phyloP scores from a whole-genome alignment of 1,284 basidiomycete genomes.

The Cystobasidium pallidum region DNA sequence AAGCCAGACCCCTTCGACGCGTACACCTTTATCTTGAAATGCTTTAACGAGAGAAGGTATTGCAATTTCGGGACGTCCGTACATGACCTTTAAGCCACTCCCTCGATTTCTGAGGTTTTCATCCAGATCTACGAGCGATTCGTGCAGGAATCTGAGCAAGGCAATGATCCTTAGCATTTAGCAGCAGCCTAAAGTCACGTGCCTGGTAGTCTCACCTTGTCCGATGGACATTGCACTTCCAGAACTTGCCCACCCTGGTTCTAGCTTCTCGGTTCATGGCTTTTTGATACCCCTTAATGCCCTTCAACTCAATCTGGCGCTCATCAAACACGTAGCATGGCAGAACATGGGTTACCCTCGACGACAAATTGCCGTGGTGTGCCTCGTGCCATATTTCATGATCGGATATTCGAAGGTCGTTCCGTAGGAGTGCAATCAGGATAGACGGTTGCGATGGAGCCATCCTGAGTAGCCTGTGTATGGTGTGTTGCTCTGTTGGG shows the following conservation, averaged over 20 bases:
- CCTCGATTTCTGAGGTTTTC: conserved; percentile 57
- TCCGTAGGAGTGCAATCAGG: conserved; percentile 39
- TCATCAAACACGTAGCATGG: conserved; percentile 64
- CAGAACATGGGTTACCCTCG: conserved; percentile 59
- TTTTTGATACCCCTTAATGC: conserved; percentile 56
- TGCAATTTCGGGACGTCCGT: conserved; percentile 60
- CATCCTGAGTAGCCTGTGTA: background rate
- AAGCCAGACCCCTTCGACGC: conserved; percentile 40
- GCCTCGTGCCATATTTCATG: conserved; percentile 25
- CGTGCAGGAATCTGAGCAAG: conserved; percentile 58
- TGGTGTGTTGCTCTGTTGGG: background rate
- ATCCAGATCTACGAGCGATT: conserved; percentile 61
- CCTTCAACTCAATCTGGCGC: conserved; percentile 61
- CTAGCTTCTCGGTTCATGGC: conserved; percentile 55
- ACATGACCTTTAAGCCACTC: conserved; percentile 61
- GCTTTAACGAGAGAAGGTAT: conserved; percentile 57
- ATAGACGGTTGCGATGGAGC: conserved; percentile 36
- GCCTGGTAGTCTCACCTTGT: conserved; percentile 14
- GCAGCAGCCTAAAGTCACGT: conserved; percentile 1
- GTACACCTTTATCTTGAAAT: conserved; percentile 31
- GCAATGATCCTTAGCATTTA: background rate
- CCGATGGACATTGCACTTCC: conserved; percentile 43
- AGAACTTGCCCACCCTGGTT: conserved; percentile 54
- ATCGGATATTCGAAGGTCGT: conserved; percentile 37
- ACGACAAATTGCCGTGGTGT: conserved; percentile 36